Evolutionary conservation across 2,329 filamentous ascomycete species (phyloP).

Genomic region (Tolypocladium tropicale): DNA sequence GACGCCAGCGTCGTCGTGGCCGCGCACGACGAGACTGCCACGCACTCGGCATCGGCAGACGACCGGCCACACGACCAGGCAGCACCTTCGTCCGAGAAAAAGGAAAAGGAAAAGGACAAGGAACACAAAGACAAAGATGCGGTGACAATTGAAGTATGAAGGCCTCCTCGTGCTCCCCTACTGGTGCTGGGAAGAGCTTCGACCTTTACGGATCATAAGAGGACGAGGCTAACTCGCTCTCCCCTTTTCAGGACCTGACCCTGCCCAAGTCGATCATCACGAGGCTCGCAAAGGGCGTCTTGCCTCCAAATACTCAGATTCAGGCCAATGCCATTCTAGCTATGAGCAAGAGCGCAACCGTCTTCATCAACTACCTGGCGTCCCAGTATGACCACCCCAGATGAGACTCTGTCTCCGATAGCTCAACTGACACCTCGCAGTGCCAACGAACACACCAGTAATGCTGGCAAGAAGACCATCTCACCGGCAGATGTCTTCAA

Average conservation of each 20-base stretch:
- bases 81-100: slow-evolving; percentile 16
- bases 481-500: slow-evolving; percentile 65
- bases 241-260: slow-evolving; percentile 51
- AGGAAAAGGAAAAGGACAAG: slow-evolving; percentile 17
- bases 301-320: slow-evolving; percentile 73
- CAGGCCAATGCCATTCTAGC: slow-evolving; percentile 74
- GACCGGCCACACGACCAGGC: slow-evolving; percentile 13
- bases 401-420: background rate
- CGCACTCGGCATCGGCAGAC: slow-evolving; percentile 1
- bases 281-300: slow-evolving; percentile 66
- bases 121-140: slow-evolving; percentile 24
- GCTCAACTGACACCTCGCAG: slow-evolving; percentile 27
- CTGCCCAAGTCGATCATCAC: slow-evolving; percentile 76
- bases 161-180: background rate
- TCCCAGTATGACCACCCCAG: slow-evolving; percentile 48
- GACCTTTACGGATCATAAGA: background rate
- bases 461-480: slow-evolving; percentile 67
- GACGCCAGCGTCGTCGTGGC: slow-evolving; percentile 37
- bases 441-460: slow-evolving; percentile 60
- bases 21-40: slow-evolving; percentile 4
- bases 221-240: background rate
- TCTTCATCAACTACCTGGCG: slow-evolving; percentile 74
- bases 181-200: background rate
- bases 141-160: slow-evolving; percentile 42
- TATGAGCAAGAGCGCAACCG: slow-evolving; percentile 70